These are phyloP conservation scores for Mycena floridula DNA, from an alignment of 768 basidiomycete genomes.

Conservation along the genomic window DNA sequence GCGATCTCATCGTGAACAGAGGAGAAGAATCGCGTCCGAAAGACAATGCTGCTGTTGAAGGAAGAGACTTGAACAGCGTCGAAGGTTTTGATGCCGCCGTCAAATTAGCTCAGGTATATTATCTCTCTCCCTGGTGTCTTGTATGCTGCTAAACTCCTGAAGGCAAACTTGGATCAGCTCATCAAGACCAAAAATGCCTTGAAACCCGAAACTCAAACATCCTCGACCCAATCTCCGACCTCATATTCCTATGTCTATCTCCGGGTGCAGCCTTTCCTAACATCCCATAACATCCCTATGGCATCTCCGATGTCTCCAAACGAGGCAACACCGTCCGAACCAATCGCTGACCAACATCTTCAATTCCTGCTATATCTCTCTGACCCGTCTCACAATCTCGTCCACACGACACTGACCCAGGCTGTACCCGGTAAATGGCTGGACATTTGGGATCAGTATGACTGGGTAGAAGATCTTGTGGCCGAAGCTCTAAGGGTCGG, in stretches of 20 bases:
- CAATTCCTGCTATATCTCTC: constrained; percentile 66
- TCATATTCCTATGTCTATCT: constrained; percentile 90
- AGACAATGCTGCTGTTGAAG: constrained; percentile 33
- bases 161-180: constrained; percentile 77
- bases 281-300: constrained; percentile 38
- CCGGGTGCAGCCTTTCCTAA: constrained; percentile 85
- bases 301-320: constrained; percentile 19
- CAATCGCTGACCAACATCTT: constrained; percentile 43
- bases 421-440: constrained; percentile 82
- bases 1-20: constrained; percentile 83
- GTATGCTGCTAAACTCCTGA: constrained; percentile 1
- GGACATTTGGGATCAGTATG: constrained; percentile 83
- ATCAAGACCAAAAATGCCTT: constrained; percentile 51
- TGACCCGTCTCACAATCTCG: constrained; percentile 77
- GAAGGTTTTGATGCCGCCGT: constrained; percentile 81
- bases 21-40: constrained; percentile 74
- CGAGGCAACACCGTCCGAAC: constrained; percentile 26
- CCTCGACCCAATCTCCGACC: constrained; percentile 43
- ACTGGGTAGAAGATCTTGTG: constrained; percentile 94
- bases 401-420: constrained; percentile 77
- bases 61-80: constrained; percentile 73
- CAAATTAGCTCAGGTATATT: constrained; percentile 75
- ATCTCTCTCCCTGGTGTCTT: constrained; percentile 2
- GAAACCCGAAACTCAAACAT: constrained; percentile 25
- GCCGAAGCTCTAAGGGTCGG: constrained; percentile 82